phyloP scores from a whole-genome alignment of 768 basidiomycete genomes.

The Saitozyma podzolica region DNA sequence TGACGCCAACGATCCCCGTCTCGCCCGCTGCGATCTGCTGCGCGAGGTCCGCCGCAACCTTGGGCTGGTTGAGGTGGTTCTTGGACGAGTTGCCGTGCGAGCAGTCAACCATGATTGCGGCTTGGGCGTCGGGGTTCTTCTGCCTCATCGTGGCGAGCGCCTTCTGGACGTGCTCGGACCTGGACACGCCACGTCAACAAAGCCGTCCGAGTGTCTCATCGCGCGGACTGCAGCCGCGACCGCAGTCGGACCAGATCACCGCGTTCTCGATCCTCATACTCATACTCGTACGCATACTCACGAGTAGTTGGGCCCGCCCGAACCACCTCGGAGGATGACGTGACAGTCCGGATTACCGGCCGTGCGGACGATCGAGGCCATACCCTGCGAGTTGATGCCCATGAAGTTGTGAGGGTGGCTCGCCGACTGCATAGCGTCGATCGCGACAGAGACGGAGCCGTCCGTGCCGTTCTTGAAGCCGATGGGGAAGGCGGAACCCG shows the following conservation, averaged over 20 bases:
- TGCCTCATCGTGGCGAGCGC: slow-evolving; percentile 39
- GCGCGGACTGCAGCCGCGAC: not conserved
- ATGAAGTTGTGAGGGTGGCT: slow-evolving; percentile 95
- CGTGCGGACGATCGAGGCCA: slow-evolving; percentile 94
- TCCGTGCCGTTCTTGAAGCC: slow-evolving; percentile 98
- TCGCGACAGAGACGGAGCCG: slow-evolving; percentile 80
- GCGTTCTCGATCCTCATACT: not conserved
- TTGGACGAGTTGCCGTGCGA: slow-evolving; percentile 95
- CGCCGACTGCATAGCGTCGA: slow-evolving; percentile 93
- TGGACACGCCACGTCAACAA: slow-evolving; percentile 6
- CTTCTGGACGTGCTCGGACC: slow-evolving; percentile 44
- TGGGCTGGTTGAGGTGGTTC: slow-evolving; percentile 81
- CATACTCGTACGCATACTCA: slow-evolving; percentile 25
- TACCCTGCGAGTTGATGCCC: slow-evolving; percentile 62
- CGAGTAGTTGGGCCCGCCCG: slow-evolving; percentile 82
- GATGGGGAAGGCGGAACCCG: slow-evolving; percentile 94
- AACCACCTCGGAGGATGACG: slow-evolving; percentile 91
- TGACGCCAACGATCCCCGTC: slow-evolving; percentile 33
- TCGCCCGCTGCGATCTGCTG: slow-evolving; percentile 52
- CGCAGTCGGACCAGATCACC: not conserved
- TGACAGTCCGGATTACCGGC: slow-evolving; percentile 81
- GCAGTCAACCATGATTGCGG: slow-evolving; percentile 74
- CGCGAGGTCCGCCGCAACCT: slow-evolving; percentile 88
- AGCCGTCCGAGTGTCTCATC: not conserved
- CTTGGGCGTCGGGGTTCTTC: slow-evolving; percentile 56